A percentile compares a stretch with the other conserved stretches of the same genome.
Conservation (phyloP, 179 eudicot genomes). For the Silene noctiflora region DNA sequence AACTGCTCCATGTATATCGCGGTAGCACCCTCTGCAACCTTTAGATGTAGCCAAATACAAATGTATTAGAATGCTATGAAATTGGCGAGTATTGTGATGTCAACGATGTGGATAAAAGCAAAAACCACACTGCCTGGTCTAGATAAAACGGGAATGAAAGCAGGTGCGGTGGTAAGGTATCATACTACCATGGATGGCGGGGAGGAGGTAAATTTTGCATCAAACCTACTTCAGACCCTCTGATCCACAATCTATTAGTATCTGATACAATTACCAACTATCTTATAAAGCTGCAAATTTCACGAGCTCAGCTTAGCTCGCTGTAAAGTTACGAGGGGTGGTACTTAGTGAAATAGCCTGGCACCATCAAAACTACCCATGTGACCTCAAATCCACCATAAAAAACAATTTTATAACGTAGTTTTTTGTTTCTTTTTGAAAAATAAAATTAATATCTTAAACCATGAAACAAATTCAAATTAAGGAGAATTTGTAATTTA, state of each 20-base stretch:
- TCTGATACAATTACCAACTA: background rate
- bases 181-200: background rate
- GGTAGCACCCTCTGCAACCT: slow-evolving; percentile 97
- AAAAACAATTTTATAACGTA: background rate
- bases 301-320: background rate
- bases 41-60: slow-evolving; percentile 8
- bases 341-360: too few relatives aligned
- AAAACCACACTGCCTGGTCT: background rate
- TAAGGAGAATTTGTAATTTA: too few relatives aligned
- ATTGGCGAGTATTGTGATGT: background rate
- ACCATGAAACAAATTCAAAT: too few relatives aligned
- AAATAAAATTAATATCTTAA: too few relatives aligned
- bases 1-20: slow-evolving; percentile 86
- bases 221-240: too few relatives aligned
- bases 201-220: too few relatives aligned
- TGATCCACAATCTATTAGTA: background rate
- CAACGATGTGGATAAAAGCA: background rate
- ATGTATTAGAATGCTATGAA: background rate
- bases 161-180: background rate
- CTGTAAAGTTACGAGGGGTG: background rate
- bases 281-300: background rate
- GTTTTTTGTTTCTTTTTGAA: too few relatives aligned
- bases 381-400: background rate
- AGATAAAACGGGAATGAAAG: background rate
- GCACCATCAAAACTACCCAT: too few relatives aligned